A percentile compares a stretch with the other conserved stretches of the same genome.
These are phyloP conservation scores for Aspergillus panamensis DNA, from an alignment of 495 filamentous ascomycete genomes.

Conservation along the genomic window DNA sequence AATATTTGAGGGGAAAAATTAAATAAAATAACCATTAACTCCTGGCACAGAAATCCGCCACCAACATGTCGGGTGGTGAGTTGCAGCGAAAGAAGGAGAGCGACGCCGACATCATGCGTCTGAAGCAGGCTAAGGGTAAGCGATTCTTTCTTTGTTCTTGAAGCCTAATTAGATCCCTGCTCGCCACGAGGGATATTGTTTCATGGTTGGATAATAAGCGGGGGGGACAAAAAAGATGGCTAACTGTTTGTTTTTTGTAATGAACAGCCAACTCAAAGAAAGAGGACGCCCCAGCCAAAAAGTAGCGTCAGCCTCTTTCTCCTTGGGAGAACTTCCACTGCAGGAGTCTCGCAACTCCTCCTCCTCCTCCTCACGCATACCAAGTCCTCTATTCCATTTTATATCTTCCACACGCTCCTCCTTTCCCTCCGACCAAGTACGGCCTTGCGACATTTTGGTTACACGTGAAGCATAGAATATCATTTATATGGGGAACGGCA, in stretches of 20 bases:
- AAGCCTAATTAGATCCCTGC: background rate
- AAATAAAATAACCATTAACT: no score
- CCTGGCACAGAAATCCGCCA: slow-evolving; percentile 57
- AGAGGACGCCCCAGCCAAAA: slow-evolving; percentile 16
- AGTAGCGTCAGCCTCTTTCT: slow-evolving; percentile 1
- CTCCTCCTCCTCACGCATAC: background rate
- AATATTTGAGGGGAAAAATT: no score
- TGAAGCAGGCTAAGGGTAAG: slow-evolving; percentile 83
- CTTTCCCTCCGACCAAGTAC: background rate
- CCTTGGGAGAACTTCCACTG: background rate
- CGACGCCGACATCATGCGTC: slow-evolving; percentile 78
- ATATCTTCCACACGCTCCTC: background rate
- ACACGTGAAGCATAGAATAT: background rate
- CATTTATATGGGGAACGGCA: background rate
- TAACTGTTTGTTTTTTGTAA: background rate
- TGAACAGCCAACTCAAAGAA: slow-evolving; percentile 33
- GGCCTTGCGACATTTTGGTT: background rate
- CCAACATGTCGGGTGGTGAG: slow-evolving; percentile 59
- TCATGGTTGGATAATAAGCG: no score
- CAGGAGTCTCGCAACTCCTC: background rate
- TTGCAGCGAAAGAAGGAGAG: slow-evolving; percentile 70
- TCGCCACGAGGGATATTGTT: background rate
- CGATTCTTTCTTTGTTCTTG: background rate
- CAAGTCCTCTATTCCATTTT: background rate
- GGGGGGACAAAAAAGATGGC: background rate